Evolutionary conservation across 176 grass and related monocot genomes (phyloP), one percentile per base, ranked within the genome.

Genomic region (Hyparrhenia diplandra): DNA sequence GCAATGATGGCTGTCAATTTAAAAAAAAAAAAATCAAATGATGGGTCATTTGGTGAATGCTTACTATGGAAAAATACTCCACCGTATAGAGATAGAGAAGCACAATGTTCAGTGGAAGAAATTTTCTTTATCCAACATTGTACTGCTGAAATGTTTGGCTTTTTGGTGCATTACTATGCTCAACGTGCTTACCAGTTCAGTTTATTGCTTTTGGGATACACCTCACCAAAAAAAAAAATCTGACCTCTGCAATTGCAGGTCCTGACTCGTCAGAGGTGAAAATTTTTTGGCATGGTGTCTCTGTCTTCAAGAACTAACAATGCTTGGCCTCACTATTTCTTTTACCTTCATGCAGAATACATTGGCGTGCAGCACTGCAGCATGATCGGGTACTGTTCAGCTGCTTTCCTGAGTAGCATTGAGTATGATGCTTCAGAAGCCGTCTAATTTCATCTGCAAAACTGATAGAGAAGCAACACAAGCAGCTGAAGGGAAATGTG

Each of bases 331-430:
- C 17, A 73, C 30, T 31, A 21, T 71, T 75, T 80, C 4, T 17
- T 52, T n/a, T 8, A 69, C 35, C 42, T 71, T 80, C 37, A 70
- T 69, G 82, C 78, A 88, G 89, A 85, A 83, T 69, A 51, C 28
- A 29, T 21, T 17, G 11, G 42, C 21, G 20, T 24, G 6, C 51
- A 21, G 51, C 51, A 21, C 51, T 55, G 27, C 73, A 73, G 21
- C 23, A 47, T 4, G 40, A 62, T 25, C 39, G 43, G 32, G 40
- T 13, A 74, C 55, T 82, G 21, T 6, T 36, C 52, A 81, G 34
- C 24, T 52, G 27, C 46, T 8, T 32, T 59, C 29, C 24, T 71
- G 24, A 47, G 54, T 71, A 23, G 37, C 65, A 83, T 58, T 66
- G 66, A 30, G 5, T 25, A 1, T 7, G 61, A 49, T 29, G 57